phyloP scores from a whole-genome alignment of 352 stramenopile species.

The Phytopythium ostracodes region DNA sequence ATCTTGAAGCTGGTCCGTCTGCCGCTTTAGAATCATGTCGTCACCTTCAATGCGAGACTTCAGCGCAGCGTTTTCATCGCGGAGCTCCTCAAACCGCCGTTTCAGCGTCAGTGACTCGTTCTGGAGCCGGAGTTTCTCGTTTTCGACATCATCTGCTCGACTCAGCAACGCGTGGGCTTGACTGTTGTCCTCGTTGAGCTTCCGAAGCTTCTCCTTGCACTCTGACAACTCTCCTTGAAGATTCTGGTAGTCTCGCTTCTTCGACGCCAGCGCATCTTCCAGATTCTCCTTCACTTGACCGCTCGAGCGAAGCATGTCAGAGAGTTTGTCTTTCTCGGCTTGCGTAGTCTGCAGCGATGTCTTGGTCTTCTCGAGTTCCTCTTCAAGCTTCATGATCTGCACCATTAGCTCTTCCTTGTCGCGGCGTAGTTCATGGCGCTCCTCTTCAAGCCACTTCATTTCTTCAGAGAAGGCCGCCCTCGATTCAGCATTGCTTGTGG shows the following conservation, averaged over 20 bases:
- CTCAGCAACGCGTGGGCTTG: constrained; percentile 34
- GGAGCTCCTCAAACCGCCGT: constrained; percentile 58
- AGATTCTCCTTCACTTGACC: constrained; percentile 37
- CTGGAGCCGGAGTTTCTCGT: constrained; percentile 60
- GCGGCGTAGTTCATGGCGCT: constrained; percentile 46
- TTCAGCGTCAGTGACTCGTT: constrained; percentile 55
- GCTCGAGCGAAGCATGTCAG: constrained; percentile 28
- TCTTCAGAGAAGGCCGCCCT: constrained; percentile 50
- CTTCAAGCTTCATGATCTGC: constrained; percentile 55
- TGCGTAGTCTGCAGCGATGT: constrained; percentile 26
- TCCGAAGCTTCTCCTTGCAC: constrained; percentile 44
- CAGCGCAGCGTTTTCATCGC: constrained; percentile 56
- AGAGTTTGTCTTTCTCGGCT: constrained; percentile 46
- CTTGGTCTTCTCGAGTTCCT: constrained; percentile 45
- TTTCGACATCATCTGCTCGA: constrained; percentile 55
- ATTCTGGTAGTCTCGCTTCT: constrained; percentile 44
- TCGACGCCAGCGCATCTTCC: constrained; percentile 43
- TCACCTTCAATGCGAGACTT: constrained; percentile 49
- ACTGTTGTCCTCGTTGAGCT: constrained; percentile 31
- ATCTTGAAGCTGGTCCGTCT: constrained; percentile 49
- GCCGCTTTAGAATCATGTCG: constrained; percentile 33
- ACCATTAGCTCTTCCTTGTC: constrained; percentile 54
- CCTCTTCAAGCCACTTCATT: constrained; percentile 73
- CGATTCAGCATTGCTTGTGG: constrained; percentile 12
- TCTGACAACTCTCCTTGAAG: constrained; percentile 37